These are phyloP conservation scores for Wallacemonas sp. DNA, from an alignment of 208 protist species.

Conservation along the genomic window DNA sequence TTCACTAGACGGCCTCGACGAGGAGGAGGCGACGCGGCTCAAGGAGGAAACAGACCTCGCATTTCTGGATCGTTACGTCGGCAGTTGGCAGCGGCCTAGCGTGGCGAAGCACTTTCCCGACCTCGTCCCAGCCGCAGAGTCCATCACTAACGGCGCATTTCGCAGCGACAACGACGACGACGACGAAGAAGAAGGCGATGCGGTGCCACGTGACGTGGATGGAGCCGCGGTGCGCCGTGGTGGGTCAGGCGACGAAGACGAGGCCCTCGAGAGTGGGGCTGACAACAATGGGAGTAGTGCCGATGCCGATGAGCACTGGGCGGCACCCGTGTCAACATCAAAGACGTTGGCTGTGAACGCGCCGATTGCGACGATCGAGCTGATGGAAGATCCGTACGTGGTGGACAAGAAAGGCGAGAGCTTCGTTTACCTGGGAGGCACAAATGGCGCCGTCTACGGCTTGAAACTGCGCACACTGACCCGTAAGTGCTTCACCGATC, in stretches of 20 bases:
- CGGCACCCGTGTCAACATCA: not conserved
- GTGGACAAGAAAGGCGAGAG: conserved; percentile 26
- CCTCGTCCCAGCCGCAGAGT: not conserved
- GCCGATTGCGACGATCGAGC: conserved; percentile 60
- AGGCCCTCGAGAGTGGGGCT: not conserved
- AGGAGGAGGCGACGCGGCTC: conserved; percentile 31
- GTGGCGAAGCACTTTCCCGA: conserved; percentile 4
- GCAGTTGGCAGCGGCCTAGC: not conserved
- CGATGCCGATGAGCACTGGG: not conserved
- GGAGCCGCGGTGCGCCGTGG: not conserved
- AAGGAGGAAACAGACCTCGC: conserved; percentile 11
- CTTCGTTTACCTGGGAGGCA: conserved; percentile 53
- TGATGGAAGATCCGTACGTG: conserved; percentile 50
- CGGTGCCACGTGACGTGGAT: not conserved
- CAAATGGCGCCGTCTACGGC: conserved; percentile 65
- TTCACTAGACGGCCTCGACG: conserved; percentile 37
- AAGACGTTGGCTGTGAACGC: conserved; percentile 8
- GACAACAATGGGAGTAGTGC: too few relatives aligned
- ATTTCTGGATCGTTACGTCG: conserved; percentile 5
- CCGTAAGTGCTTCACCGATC: conserved; percentile 47
- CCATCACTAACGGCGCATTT: not conserved
- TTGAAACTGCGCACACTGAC: conserved; percentile 47
- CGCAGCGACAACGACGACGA: conserved; percentile 6
- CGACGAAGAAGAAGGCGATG: not conserved
- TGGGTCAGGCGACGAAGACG: not conserved